Base-by-base conservation (phyloP, 2,329 filamentous ascomycete species). In the Dactylellina leptospora region DNA sequence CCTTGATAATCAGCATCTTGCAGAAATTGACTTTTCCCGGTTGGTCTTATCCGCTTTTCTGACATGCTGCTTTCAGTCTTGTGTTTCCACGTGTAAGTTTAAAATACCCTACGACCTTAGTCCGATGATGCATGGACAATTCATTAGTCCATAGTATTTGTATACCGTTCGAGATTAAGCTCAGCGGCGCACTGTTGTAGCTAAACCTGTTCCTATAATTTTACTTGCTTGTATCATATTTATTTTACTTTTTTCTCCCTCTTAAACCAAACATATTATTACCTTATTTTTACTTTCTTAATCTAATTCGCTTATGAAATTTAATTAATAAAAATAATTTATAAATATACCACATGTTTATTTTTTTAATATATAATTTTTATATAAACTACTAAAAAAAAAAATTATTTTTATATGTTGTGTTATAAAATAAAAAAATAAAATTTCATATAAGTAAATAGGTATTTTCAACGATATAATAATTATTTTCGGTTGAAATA, bases 151-250 rank as follows among this genome's bases (percentile, higher is more conserved):
- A n/a, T n/a, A n/a, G n/a, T n/a, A n/a, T n/a, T n/a, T n/a, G n/a
- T n/a, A n/a, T n/a, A n/a, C n/a, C n/a, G n/a, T n/a, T n/a, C 83
- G 30, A 33, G 30, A 6, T 13, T 13, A 33, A 33, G 30, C 30
- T 33, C 30, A 33, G 30, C 30, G 30, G 30, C 30, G 30, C 30
- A 33, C 30, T 40, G 36, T 33, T 33, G 28, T 33, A 33, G 28
- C 11, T 33, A 33, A 33, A 33, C 28, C 28, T 6, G 28, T 33
- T 6, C 11, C 5, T 33, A 6, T 33, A 6, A 33, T 6, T 33
- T 33, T 33, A 33, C 28, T 33, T 33, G 28, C 28, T 33, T 33
- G 28, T 33, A 33, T 33, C 28, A 33, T 33, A 33, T 33, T 33
- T 33, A 33, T 6, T 33, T 33, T 33, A 33, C 11, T 33, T 6